Evolutionary conservation across 108 stramenopile genomes (phyloP).

Genomic region (Cyclotella cryptica): DNA sequence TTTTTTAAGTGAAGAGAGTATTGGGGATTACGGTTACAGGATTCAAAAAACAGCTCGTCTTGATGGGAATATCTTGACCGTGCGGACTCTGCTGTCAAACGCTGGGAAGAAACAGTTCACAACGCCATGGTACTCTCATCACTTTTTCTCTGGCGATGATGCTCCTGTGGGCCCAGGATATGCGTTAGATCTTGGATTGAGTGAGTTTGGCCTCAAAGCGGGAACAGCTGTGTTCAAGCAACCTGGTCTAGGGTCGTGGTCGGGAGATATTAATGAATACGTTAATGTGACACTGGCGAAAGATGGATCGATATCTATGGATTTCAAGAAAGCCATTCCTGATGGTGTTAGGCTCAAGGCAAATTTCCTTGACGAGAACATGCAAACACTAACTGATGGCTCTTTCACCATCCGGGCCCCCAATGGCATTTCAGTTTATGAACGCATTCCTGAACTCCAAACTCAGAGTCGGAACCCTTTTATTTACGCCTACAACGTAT

Average conservation of each 20-base stretch:
- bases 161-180: conserved; percentile 72
- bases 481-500: conserved; percentile 85
- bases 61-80: conserved; percentile 60
- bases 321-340: conserved; percentile 59
- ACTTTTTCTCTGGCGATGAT: conserved; percentile 81
- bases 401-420: conserved; percentile 64
- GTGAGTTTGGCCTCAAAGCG: conserved; percentile 41
- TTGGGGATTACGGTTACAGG: conserved; percentile 63
- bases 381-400: conserved; percentile 57
- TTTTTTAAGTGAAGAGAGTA: conserved; percentile 63
- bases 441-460: conserved; percentile 69
- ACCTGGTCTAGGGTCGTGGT: conserved; percentile 74
- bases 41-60: conserved; percentile 63
- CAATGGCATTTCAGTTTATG: conserved; percentile 65
- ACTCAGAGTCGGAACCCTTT: conserved; percentile 50
- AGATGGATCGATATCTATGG: conserved; percentile 58
- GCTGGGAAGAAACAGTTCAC: conserved; percentile 71
- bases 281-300: conserved; percentile 50
- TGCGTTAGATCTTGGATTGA: conserved; percentile 63
- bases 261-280: conserved; percentile 65
- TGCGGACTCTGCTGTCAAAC: conserved; percentile 73
- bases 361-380: conserved; percentile 71
- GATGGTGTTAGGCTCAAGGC: conserved; percentile 80
- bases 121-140: conserved; percentile 87
- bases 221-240: conserved; percentile 63